These are phyloP conservation scores for Infundibulicybe gibba DNA, from an alignment of 768 basidiomycete species.

Conservation along the genomic window DNA sequence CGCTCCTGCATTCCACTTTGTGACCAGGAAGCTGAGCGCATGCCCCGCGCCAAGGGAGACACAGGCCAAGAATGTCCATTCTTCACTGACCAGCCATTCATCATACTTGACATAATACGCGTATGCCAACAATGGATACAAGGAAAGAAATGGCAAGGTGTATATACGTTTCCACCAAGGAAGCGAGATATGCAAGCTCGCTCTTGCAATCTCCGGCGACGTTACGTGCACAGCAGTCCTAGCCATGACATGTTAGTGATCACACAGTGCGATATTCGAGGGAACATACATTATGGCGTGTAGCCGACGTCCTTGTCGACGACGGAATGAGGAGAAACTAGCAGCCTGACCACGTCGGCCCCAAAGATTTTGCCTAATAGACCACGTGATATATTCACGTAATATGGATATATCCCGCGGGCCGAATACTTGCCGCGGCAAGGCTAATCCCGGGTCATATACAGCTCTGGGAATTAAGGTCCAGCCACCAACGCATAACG, in stretches of 20 bases:
- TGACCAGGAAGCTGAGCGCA: slow-evolving; percentile 88
- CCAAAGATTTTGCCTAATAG: neutral
- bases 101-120: slow-evolving; percentile 92
- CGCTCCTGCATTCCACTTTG: slow-evolving; percentile 83
- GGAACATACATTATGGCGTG: slow-evolving; percentile 4
- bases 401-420: neutral
- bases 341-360: neutral
- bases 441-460: slow-evolving; percentile 22
- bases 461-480: slow-evolving; percentile 26
- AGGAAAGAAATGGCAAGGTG: slow-evolving; percentile 68
- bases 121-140: slow-evolving; percentile 84
- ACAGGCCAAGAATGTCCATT: slow-evolving; percentile 96
- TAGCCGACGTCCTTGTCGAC: neutral
- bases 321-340: no score
- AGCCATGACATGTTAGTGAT: slow-evolving; percentile 5
- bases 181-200: slow-evolving; percentile 61
- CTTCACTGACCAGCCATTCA: slow-evolving; percentile 86
- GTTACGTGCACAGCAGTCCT: slow-evolving; percentile 52
- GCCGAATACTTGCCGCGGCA: neutral
- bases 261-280: neutral
- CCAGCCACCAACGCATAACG: slow-evolving; percentile 23
- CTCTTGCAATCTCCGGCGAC: slow-evolving; percentile 65
- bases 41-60: slow-evolving; percentile 83
- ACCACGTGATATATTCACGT: slow-evolving; percentile 1
- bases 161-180: slow-evolving; percentile 76